Evolutionary conservation across 345 rosid genomes (phyloP), one percentile per base, ranked within the genome.

Genomic region (Durio zibethinus): DNA sequence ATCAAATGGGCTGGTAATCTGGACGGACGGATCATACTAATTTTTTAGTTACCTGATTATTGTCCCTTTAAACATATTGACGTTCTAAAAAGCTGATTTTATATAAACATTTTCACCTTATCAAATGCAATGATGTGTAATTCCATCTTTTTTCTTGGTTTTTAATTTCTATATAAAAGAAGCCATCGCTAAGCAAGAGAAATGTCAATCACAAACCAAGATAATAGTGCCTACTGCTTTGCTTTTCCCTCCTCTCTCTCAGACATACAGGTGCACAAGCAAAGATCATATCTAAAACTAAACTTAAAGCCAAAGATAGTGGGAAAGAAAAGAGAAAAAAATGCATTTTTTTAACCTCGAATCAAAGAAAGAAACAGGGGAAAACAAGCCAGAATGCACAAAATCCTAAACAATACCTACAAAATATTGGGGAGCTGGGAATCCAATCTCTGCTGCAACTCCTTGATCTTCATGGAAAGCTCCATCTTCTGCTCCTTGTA

Each of bases 401-500:
- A 72, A 79, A 72, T 43, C 81, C 89, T 76, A 84, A 84, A 77
- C 25, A n/a, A n/a, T 54, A 82, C 86, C 97, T 96, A 96, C 90
- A 93, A 93, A 83, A 96, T 92, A 80, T 86, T 85, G 21, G 95
- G 99, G n/a, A 96, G 88, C 85, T 91, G 98, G 31, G 82, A 86
- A 76, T 92, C 95, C 88, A 96, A 79, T 89, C 97, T 92, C 78
- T 85, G 89, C 85, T 91, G 97, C 89, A 96, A 69, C 84, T 93
- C 97, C 84, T 83, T 90, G 5, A 96, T 62, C 89, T 91, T 93
- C 86, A 87, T 31, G 6, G 94, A 85, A 25, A 93, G 94, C 89
- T 96, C 98, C 0, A 84, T 47, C 78, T 92, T 96, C 86, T 96
- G 97, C 80, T 92, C 97, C 77, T 93, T 96, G 82, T 92, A 92